These are phyloP conservation scores for Metschnikowia continentalis DNA, from an alignment of 805 yeast species.

Conservation along the genomic window DNA sequence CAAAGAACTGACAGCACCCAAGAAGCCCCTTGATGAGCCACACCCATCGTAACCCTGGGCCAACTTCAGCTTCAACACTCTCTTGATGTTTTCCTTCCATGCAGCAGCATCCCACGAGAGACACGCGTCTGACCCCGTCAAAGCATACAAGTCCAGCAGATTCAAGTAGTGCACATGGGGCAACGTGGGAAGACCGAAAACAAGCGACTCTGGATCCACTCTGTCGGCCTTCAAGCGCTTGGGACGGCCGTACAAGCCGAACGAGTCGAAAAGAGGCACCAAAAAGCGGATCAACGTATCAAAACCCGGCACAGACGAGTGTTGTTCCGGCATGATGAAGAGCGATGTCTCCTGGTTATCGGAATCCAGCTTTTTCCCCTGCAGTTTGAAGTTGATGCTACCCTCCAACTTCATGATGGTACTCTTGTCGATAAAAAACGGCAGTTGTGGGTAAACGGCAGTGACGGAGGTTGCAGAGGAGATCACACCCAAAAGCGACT, in stretches of 20 bases:
- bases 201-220: constrained; percentile 36
- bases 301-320: constrained; percentile 45
- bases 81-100: constrained; percentile 32
- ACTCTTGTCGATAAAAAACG: constrained; percentile 74
- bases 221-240: constrained; percentile 40
- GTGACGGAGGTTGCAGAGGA: constrained; percentile 65
- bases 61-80: constrained; percentile 31
- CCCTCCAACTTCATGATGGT: constrained; percentile 91
- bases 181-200: constrained; percentile 46
- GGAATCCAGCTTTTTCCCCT: constrained; percentile 25
- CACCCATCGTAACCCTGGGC: constrained; percentile 64
- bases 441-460: constrained; percentile 90
- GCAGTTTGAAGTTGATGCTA: constrained; percentile 53
- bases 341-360: constrained; percentile 40
- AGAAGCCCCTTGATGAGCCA: constrained; percentile 56
- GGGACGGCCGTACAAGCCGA: constrained; percentile 46
- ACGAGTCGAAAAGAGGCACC: constrained; percentile 38
- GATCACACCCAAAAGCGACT: constrained; percentile 74
- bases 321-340: constrained; percentile 43
- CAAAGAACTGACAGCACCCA: constrained; percentile 56
- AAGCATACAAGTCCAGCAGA: constrained; percentile 25
- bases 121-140: constrained; percentile 23
- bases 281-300: constrained; percentile 45
- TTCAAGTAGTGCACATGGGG: constrained; percentile 43
- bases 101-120: constrained; percentile 35